Base-by-base conservation (phyloP, 352 stramenopile species). In the Halophytophthora polymorphica region DNA sequence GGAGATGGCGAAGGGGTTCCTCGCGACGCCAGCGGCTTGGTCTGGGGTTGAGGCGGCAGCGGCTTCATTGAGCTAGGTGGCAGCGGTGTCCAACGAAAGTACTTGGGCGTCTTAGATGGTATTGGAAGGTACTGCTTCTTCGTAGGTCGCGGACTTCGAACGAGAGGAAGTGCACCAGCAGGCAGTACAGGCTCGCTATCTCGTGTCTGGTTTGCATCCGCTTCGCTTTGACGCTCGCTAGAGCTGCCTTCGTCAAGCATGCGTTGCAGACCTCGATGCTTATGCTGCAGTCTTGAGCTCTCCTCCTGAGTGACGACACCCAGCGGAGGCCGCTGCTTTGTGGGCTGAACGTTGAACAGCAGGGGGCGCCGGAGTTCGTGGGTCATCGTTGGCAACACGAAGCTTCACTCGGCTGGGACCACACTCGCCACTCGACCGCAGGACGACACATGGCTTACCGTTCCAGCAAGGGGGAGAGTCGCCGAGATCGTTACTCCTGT, bases 71-170 rank as follows among this genome's bases (percentile, higher is more conserved):
- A 29, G 19, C 6, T 18, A 41, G 54, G 47, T 15, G 34, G 33
- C 10, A 72, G 58, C 2, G 56, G 66, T 28, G 82, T 85, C 77
- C 73, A 88, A 17, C 74, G 69, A 47, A 86, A 88, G 51, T 88
- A 88, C 44, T 74, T 60, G 0, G 75, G 77, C 0, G 75, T 86
- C 23, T 73, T 70, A 6, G 72, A 67, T 10, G 77, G 74, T 1
- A 44, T 65, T 10, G 68, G 54, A 1, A 73, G 38, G 55, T 83
- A 86, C 4, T 34, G 23, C 6, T 28, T 36, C 39, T 80, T 86
- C 21, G 76, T 52, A 0, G 61, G 55, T 2, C 72, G 60, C 2
- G 68, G 62, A 25, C 71, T 84, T 10, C 71, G 62, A 13, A 88
- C 58, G 28, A 71, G 64, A n/a, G 77, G 77, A 1, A 88, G 61